Base-by-base conservation (phyloP, 2,329 filamentous ascomycete genomes). In the Venturiaceae sp. region DNA sequence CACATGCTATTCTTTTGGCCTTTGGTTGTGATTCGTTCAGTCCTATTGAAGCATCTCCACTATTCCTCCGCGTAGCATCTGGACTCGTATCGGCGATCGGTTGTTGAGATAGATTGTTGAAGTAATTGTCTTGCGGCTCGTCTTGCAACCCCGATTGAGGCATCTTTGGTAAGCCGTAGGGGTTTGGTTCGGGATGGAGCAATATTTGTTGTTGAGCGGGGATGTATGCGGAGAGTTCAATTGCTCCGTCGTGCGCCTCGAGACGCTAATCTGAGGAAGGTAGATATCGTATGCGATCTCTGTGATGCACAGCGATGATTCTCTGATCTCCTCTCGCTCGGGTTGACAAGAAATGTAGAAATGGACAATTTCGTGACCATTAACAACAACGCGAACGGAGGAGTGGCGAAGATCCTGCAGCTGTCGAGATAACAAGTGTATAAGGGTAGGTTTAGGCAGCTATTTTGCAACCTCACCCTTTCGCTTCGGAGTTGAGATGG, bases 1-100 rank as follows among this genome's bases (percentile, higher is more conserved):
- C 89, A 71, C 94, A 99, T 37, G 94, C 94, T 66, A 97, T 88
- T 64, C 92, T 84, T 78, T 97, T 97, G n/a, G 70, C 66, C 62
- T 77, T 77, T 11, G 70, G 69, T 3, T 71, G 60, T 39, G 67
- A 66, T 33, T 66, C 67, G 58, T 67, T 68, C 44, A 88, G 86
- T 23, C 90, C 78, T 63, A 85, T 84, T 64, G 81, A 80, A 61
- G 72, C 70, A 44, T 73, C 67, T 59, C 71, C 71, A 58, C 63
- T 57, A 26, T 62, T 60, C 23, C 63, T 60, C 19, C 65, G 58
- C 8, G 23, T 26, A 26, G 2, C n/a, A 5, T 54, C 26, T 21
- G 21, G 21, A 23, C n/a, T 55, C 30, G 46, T 36, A 16, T 70
- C 68, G 41, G 59, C 65, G 53, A 62, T 67, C 64, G 71, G 70